Evolutionary conservation across 2,329 filamentous ascomycete genomes (phyloP), one percentile per base, ranked within the genome.

Genomic region (Ustulina deusta): DNA sequence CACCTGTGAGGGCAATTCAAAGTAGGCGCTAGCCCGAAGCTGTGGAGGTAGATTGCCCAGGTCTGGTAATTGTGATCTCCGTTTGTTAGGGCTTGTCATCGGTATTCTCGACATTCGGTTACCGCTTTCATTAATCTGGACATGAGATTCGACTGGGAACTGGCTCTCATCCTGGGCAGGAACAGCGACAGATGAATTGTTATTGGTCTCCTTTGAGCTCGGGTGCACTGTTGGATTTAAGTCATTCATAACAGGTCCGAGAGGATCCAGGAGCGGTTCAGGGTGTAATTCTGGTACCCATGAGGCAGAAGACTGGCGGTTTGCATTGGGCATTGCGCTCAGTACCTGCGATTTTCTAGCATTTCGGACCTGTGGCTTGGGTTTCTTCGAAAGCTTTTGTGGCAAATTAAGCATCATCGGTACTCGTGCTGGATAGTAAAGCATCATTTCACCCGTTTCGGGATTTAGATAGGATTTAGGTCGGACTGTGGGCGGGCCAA

Each of bases 371-470:
- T 85, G 81, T 2, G 87, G 81, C 61, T 91, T 87, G 9, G 91
- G 89, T 60, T 89, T 86, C 74, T 90, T 92, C 0, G 94, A 97
- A 58, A 98, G 82, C 74, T 93, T 92, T 51, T 94, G 93, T 0
- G 96, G 96, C 13, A 99, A 83, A 74, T 97, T 98, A 65, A 99
- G 86, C 90, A 97, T 94, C 69, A 92, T 90, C 2, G 96, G 96
- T 2, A 99, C 96, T 0, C 93, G 94, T 2, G 96, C 96, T 15
- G 96, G 96, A 78, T 99, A 99, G 80, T 91, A 98, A 10, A 97
- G 89, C 93, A 98, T 97, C 73, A 90, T 85, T 72, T 95, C 89
- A 4, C 89, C 91, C 1, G 90, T 90, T 29, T 85, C 83, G 1
- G 88, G 88, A 75, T 90, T 85, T 74, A 88, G 80, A 77, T 89